phyloP scores from a whole-genome alignment of 2,329 filamentous ascomycete species.

The Alternaria brassicae region DNA sequence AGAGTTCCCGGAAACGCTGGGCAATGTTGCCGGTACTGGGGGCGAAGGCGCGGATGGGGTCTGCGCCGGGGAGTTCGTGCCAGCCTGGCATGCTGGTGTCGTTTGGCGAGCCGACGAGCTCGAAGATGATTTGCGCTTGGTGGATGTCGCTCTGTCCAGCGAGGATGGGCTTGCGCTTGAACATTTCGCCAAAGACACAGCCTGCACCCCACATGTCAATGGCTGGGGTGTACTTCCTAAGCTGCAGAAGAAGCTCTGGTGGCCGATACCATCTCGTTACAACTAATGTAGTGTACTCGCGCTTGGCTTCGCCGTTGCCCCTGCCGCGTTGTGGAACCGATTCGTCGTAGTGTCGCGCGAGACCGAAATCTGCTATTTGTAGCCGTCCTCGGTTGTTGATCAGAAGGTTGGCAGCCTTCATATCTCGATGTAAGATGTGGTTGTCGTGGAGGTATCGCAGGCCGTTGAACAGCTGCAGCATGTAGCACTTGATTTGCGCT shows the following conservation, averaged over 20 bases:
- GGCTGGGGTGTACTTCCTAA: constrained; percentile 92
- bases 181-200: constrained; percentile 99
- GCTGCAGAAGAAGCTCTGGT: constrained; percentile 85
- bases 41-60: constrained; percentile 71
- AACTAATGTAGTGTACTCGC: constrained; percentile 95
- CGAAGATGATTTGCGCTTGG: constrained; percentile 93
- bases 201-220: constrained; percentile 99
- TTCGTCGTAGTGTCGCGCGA: constrained; percentile 93
- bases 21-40: constrained; percentile 70
- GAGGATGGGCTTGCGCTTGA: constrained; percentile 89
- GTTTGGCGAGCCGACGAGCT: constrained; percentile 86
- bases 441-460: constrained; percentile 86
- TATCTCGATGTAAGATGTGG: constrained; percentile 91
- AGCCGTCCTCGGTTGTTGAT: constrained; percentile 94
- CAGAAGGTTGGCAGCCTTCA: constrained; percentile 97
- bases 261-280: constrained; percentile 98
- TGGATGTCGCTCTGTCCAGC: constrained; percentile 87
- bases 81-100: constrained; percentile 94
- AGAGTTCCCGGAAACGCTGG: constrained; percentile 77
- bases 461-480: constrained; percentile 90
- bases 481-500: constrained; percentile 96
- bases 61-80: constrained; percentile 80
- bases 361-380: constrained; percentile 96
- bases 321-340: constrained; percentile 75
- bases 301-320: constrained; percentile 81